Base-by-base conservation (phyloP, 768 basidiomycete species). In the Hericium erinaceus region DNA sequence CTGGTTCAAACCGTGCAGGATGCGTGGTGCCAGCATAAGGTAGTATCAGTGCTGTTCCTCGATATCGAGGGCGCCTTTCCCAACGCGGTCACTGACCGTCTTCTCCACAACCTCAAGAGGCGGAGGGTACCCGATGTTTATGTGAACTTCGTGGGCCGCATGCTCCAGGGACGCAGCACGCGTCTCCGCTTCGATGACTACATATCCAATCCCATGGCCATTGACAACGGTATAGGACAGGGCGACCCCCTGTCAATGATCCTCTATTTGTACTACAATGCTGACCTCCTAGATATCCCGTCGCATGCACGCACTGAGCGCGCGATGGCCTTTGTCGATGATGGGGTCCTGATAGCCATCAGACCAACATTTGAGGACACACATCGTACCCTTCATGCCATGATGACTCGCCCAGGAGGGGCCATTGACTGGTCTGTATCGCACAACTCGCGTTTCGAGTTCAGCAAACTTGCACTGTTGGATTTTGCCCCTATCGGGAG, bases 31-130 rank as follows among this genome's bases (percentile, higher is more conserved):
- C 50, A 56, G 4, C 54, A 61, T 0, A 67, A 73, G 16, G 76
- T 77, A 0, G 73, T 63, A 0, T 69, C 68, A 0, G 63, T 68
- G 0, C 69, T 77, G 0, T 77, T 74, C 63, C 67, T 77, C 1
- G 75, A 80, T 57, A 68, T 79, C 0, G 65, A 76, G 62, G 76
- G 71, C 0, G 74, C 77, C 2, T 79, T 77, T 60, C 77, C 73
- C 0, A 77, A 71, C 57, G 69, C 69, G 0, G 71, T 69, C 8
- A 67, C 60, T 0, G 67, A 69, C 2, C 20, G 60, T 0, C 69
- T 77, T 0, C 41, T 70, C 0, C 69, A 73, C 56, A 69, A 74
- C 53, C 59, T 77, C 57, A 48, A 60, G 12, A 65, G 62, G 55
- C 18, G 62, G 0, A 18, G 70, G 0, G 65, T 75, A 0, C 70